Evolutionary conservation across 768 basidiomycete species (phyloP), one percentile per base, ranked within the genome.

Genomic region (Astraeus odoratus): DNA sequence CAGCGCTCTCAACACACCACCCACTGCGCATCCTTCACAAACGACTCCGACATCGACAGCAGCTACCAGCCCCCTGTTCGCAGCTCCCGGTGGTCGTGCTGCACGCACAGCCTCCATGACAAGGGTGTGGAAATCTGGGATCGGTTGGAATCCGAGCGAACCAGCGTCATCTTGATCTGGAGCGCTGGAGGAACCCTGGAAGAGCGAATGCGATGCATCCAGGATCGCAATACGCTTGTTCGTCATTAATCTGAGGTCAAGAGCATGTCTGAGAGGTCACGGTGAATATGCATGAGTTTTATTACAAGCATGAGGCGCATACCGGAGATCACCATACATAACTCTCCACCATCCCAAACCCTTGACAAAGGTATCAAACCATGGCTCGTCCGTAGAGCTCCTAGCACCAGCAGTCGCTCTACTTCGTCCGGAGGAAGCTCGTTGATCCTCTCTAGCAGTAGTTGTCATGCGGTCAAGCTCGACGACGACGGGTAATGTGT

Each of bases 261-360:
- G 69, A 0, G 85, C 87, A 57, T 89, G 79, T 54, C 85, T 86
- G 34, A 10, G 20, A 46, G 13, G 45, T 9, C 3, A 23, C 33
- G 16, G 26, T 34, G 6, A 10, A 39, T 23, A 20, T 23, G 12
- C 22, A 19, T 8, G 19, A 13, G 7, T n/a, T 1, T 19, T 20
- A 13, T 18, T 12, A 16, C 30, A 8, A 30, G 20, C 9, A 16
- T 12, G 22, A 12, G 42, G 26, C 18, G 33, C 15, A 19, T 55
- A 85, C 86, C 75, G 75, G 20, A 80, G 67, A 58, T 86, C 79
- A 6, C 77, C 73, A 47, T 86, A 86, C 38, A 88, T 61, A 19
- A 90, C 64, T 42, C 89, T 70, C 64, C 83, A 91, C 88, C 89
- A 91, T 3, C 83, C 84, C 40, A 83, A 80, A 10, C 82, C 78